Evolutionary conservation across 345 rosid species (phyloP), one percentile per base, ranked within the genome.

Genomic region (Gossypium ekmanianum): DNA sequence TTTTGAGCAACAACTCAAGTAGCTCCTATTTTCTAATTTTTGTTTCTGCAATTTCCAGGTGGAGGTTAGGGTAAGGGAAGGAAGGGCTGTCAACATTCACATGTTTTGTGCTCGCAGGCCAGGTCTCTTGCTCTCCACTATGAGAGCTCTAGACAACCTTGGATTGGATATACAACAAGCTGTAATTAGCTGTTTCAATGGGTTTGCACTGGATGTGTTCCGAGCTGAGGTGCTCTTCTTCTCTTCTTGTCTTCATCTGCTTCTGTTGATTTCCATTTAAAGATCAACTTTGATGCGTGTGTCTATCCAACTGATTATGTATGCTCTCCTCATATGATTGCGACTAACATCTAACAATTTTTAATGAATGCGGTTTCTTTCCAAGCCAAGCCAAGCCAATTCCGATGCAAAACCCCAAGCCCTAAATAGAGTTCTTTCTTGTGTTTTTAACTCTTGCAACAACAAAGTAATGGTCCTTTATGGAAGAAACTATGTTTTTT

Each of bases 141-240:
- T 94, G 94, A 88, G 88, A 81, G 98, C 97, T 52, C 76, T 94
- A 64, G 98, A 92, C 84, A 91, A 87, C 86, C 97, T 94, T 26
- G 97, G 98, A 5, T 79, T 94, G 74, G 98, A 92, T 84, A 86
- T 94, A 83, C 98, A 92, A 79, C 98, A 92, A 84, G 97, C 98
- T 20, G 97, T 94, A 66, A 90, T 91, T 72, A 94, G 98, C 85
- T 92, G 98, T 78, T 92, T 92, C 85, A 94, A 94, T 68, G 98
- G 95, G 26, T 94, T 94, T 65, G 97, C 97, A 4, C 76, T 94
- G 84, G 98, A 92, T 83, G 89, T 94, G 74, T 94, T 94, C 85
- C 89, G 91, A 58, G 98, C 98, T 74, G 97, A 94, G 97, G 98
- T 94, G 55, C 29, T 54, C 11, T 74, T 76, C 34, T 64, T 64